Evolutionary conservation across 371 early-diverging fungal genomes (phyloP), one percentile per base, ranked within the genome.

Genomic region (Apophysomyces sp.): DNA sequence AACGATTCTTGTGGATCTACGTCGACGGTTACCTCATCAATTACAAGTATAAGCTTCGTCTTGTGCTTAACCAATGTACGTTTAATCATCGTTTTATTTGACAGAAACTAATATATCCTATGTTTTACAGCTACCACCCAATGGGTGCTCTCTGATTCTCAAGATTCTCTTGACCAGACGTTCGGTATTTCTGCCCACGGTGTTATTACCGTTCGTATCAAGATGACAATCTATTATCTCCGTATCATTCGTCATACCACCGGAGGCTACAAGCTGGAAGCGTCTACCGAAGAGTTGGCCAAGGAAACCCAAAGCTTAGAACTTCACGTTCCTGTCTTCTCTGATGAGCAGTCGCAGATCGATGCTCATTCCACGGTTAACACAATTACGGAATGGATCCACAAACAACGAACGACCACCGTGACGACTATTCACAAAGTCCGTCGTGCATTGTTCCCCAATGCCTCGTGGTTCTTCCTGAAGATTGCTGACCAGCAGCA

Each of bases 21-120:
- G 62, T 79, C 26, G 74, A 75, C 28, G 82, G 82, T 8, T 81
- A 81, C 37, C 62, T 85, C 60, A 71, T 85, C 69, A 85, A 85
- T 66, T 78, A 81, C 63, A 71, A 68, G 52, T 83, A 83, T 24
- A 62, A 73, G 63, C 72, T 77, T 21, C 77, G 75, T 29, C 66
- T 79, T 44, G 24, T 21, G n/a, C 49, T 44, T 21, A 44, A 21
- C 49, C 54, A 28, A 21, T 54, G 16, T 26, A 55, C 13, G 31
- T 4, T n/a, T n/a, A n/a, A n/a, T n/a, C n/a, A n/a, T n/a, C n/a
- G n/a, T n/a, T n/a, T n/a, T n/a, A n/a, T n/a, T n/a, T n/a, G n/a
- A n/a, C n/a, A n/a, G n/a, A n/a, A n/a, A n/a, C n/a, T n/a, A 24
- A 2, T 11, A 37, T 4, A 24, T n/a, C n/a, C 34, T 28, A 49